A percentile compares a stretch with the other conserved stretches of the same genome.
Conservation (phyloP, 306 rosid genomes). For the Astragalus glycyphyllos region DNA sequence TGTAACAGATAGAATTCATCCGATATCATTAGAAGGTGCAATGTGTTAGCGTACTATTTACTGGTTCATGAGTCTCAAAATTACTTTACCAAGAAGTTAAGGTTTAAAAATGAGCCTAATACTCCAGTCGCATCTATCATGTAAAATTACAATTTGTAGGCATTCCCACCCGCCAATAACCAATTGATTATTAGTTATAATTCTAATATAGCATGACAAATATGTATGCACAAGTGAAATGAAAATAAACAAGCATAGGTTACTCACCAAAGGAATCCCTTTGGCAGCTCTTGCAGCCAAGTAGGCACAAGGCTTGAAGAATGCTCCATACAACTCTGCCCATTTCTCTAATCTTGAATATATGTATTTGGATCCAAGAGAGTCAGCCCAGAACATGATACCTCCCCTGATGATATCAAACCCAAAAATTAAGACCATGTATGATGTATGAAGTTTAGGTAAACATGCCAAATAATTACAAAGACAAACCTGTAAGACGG, state of each 20-base stretch:
- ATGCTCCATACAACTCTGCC: conserved; percentile 76
- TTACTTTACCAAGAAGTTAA: background rate
- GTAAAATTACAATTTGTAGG: background rate
- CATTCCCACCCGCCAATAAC: background rate
- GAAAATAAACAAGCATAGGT: conserved; percentile 37
- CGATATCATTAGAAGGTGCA: background rate
- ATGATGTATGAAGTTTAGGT: background rate
- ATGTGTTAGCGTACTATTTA: background rate
- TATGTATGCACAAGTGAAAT: background rate
- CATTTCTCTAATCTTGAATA: conserved; percentile 81
- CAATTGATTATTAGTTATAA: background rate
- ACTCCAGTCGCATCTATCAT: background rate
- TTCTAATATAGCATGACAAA: background rate
- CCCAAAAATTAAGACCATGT: conserved; percentile 36
- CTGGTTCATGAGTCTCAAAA: background rate
- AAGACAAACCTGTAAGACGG: conserved; percentile 88
- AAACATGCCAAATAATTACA: conserved; percentile 15
- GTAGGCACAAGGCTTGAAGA: conserved; percentile 92
- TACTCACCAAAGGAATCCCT: conserved; percentile 81
- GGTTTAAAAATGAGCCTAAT: background rate
- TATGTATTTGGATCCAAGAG: conserved; percentile 89
- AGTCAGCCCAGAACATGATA: conserved; percentile 92
- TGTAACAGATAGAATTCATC: background rate
- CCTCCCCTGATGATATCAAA: conserved; percentile 80
- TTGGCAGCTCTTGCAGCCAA: conserved; percentile 92